Evolutionary conservation across 192 early-diverging fungal species (phyloP), one percentile per base, ranked within the genome.

Genomic region (Entomortierella beljakovae): DNA sequence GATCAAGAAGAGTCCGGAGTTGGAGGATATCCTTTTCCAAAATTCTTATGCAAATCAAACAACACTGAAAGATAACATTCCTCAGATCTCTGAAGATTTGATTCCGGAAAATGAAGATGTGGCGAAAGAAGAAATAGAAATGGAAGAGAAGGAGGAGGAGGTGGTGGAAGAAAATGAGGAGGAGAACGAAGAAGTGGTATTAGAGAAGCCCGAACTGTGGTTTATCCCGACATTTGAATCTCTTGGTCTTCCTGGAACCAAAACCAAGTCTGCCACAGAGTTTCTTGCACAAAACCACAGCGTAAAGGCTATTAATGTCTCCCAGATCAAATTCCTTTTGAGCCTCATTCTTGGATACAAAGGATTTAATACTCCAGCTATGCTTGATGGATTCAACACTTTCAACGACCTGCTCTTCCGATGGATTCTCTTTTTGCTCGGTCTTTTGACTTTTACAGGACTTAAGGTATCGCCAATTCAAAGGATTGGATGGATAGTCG

Each of bases 341-440:
- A 48, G 28, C 50, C 5, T 61, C 35, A 22, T 79, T 15, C 54
- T 68, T 16, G 75, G 68, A 46, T 79, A 70, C 56, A 57, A 53
- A 34, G 67, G 66, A 6, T 22, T 70, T 16, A 57, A 79, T 26
- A 65, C 67, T 3, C 13, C 35, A 10, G 60, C 31, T 11, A 79
- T 79, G 61, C 75, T 79, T 40, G 64, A 46, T 53, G 75, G 75
- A 23, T 79, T 79, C 57, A 79, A 79, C 51, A 26, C 42, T 0
- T 79, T 79, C 57, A 79, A 79, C 62, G 75, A 79, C 35, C 59
- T 79, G 2, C 68, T 79, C 40, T 79, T 79, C 62, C 75, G 75
- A 0, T 57, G 68, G n/a, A 79, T 79, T 26, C 62, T 79, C 23
- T 79, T 79, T 28, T 52, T 79, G 40, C 42, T 79, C 29, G 75